Evolutionary conservation across 2,329 filamentous ascomycete species (phyloP).

Genomic region (Tolypocladium album): DNA sequence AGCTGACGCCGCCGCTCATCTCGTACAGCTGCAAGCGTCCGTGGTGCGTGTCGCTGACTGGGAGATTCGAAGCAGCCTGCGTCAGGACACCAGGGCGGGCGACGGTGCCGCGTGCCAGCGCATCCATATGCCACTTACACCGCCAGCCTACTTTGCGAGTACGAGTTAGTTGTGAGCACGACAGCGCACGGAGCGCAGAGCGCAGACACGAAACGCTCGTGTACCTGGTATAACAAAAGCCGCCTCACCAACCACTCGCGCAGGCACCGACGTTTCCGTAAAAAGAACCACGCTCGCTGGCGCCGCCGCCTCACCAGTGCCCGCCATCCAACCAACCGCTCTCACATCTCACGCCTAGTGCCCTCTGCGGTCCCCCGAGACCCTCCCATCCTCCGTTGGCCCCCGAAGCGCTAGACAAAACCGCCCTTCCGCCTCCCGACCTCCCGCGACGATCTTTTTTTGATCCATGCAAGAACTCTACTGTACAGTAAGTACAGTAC

Average conservation of each 20-base stretch:
- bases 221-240: not conserved
- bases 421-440: not conserved
- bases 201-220: no score
- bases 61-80: not conserved
- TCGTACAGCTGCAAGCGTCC: not conserved
- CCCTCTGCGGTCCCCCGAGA: not conserved
- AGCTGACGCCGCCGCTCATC: not conserved
- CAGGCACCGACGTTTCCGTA: not conserved
- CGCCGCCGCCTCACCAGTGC: not conserved
- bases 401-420: not conserved
- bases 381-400: not conserved
- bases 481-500: no score
- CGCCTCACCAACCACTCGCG: not conserved
- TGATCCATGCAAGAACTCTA: not conserved
- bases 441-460: not conserved
- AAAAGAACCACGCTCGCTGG: not conserved
- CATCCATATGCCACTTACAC: not conserved
- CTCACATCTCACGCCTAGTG: not conserved
- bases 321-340: not conserved
- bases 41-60: not conserved
- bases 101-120: not conserved
- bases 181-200: not conserved
- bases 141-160: not conserved
- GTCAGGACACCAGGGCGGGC: not conserved
- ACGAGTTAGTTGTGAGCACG: no score